These are phyloP conservation scores for Talaromyces sp. DNA, from an alignment of 2,329 filamentous ascomycete species.

Conservation along the genomic window DNA sequence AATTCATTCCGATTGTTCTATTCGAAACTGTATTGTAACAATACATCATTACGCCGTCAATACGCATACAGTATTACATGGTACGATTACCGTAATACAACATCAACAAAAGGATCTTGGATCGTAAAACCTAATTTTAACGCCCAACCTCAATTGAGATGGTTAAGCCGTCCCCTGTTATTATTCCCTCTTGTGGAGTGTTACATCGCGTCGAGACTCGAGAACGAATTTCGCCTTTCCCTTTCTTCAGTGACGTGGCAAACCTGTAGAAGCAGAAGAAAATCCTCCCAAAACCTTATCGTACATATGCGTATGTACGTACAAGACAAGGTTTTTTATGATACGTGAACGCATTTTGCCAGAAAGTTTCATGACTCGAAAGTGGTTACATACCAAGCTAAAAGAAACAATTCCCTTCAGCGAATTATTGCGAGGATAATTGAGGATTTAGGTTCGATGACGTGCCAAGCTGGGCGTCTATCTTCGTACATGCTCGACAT, in stretches of 20 bases:
- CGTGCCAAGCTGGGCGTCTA: not conserved
- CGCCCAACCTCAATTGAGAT: not conserved
- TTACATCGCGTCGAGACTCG: slow-evolving; percentile 8
- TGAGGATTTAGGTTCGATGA: not conserved
- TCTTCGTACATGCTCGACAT: not conserved
- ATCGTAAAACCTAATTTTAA: slow-evolving; percentile 11
- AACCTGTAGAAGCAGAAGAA: not conserved
- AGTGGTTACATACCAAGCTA: not conserved
- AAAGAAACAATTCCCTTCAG: not conserved
- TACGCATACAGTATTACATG: not conserved
- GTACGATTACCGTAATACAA: not conserved
- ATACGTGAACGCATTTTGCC: not conserved
- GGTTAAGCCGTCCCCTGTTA: not conserved
- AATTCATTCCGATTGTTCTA: not conserved
- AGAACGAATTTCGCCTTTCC: not conserved
- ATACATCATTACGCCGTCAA: not conserved
- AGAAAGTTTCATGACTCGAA: not conserved
- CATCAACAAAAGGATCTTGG: not conserved
- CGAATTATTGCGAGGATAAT: not conserved
- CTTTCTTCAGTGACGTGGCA: slow-evolving; percentile 1
- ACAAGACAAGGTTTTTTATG: not conserved
- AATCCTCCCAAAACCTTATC: not conserved
- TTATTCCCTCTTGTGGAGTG: slow-evolving; percentile 4
- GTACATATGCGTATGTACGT: not conserved
- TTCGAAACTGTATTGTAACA: not conserved